Base-by-base conservation (phyloP, 2,329 filamentous ascomycete genomes). In the Curvularia eragrostidis region DNA sequence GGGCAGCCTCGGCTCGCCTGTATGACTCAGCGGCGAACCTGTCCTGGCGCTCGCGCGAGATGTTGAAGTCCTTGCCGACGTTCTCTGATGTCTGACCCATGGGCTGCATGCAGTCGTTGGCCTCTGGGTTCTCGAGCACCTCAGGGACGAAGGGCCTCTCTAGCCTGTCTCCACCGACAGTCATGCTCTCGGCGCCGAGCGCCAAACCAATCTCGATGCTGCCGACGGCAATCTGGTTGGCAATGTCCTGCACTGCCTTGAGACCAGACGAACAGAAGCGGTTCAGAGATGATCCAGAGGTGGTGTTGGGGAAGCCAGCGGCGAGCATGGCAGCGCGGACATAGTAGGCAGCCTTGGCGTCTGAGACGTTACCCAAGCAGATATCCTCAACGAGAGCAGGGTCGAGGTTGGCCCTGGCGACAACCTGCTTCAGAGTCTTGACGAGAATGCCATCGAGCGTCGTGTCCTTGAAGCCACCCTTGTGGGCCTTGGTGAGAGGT, bases 11-110 rank as follows among this genome's bases (percentile, higher is more conserved):
- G 26, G 95, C 95, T 47, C 93, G 86, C 64, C 88, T 86, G 83
- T 93, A 99, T 44, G 89, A 93, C 81, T 96, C 92, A 9, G 90
- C 90, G 0, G 95, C 91, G 77, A 88, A 98, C 65, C 84, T 82
- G 78, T 99, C 95, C 80, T 98, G 91, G 75, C 81, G 80, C 74
- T 93, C 88, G 60, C 95, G 87, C 2, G 86, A 81, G 75, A 99
- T 89, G 74, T 89, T 86, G 78, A 98, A 98, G 80, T 98, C 95
- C 48, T 87, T 87, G 69, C 89, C 92, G 26, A 99, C 93, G 75
- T 98, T 98, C 83, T 99, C 95, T 58, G 90, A 94, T 2, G 95
- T 99, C 86, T 96, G 96, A 21, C 95, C 95, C 95, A 99, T 99
- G 66, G 94, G 91, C 84, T 93, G 87, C 87, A 94, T 87, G 83